These are phyloP conservation scores for Kluyveromyces sp. DNA, from an alignment of 1,139 yeast genomes.

Conservation along the genomic window DNA sequence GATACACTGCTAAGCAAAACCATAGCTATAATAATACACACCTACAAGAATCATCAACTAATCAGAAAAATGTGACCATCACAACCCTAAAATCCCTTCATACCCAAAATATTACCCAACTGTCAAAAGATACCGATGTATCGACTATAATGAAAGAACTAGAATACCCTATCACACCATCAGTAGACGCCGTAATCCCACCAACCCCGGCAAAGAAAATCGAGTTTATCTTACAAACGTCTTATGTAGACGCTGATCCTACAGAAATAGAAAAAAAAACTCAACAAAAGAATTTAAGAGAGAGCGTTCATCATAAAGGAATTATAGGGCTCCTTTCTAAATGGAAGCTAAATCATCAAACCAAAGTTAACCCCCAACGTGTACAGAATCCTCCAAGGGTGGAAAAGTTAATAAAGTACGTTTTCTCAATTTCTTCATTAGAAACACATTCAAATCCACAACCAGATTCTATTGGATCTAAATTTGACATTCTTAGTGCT, in stretches of 20 bases:
- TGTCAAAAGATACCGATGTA: slow-evolving; percentile 19
- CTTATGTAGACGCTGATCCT: slow-evolving; percentile 6
- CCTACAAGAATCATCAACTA: not conserved
- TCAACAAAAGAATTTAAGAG: not conserved
- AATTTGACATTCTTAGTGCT: slow-evolving; percentile 71
- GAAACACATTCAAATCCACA: slow-evolving; percentile 16
- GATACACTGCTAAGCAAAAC: not conserved
- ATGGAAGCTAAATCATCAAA: slow-evolving; percentile 25
- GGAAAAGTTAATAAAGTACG: slow-evolving; percentile 34
- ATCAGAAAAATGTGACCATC: not conserved
- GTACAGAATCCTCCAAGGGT: slow-evolving; percentile 17
- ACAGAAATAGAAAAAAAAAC: not conserved
- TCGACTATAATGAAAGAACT: slow-evolving; percentile 30
- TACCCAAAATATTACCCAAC: slow-evolving; percentile 8
- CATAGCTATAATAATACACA: not conserved
- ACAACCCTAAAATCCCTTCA: slow-evolving; percentile 1
- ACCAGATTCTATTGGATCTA: slow-evolving; percentile 31
- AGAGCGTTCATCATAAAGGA: slow-evolving; percentile 13
- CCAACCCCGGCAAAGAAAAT: slow-evolving; percentile 63
- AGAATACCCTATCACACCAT: slow-evolving; percentile 34
- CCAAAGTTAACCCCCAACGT: slow-evolving; percentile 1
- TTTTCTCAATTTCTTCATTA: slow-evolving; percentile 34
- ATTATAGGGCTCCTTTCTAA: slow-evolving; percentile 23
- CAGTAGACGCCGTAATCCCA: slow-evolving; percentile 44
- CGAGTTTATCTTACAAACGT: slow-evolving; percentile 34